Conservation (phyloP, 495 filamentous ascomycete genomes). For the Staphylotrichum longicolle region DNA sequence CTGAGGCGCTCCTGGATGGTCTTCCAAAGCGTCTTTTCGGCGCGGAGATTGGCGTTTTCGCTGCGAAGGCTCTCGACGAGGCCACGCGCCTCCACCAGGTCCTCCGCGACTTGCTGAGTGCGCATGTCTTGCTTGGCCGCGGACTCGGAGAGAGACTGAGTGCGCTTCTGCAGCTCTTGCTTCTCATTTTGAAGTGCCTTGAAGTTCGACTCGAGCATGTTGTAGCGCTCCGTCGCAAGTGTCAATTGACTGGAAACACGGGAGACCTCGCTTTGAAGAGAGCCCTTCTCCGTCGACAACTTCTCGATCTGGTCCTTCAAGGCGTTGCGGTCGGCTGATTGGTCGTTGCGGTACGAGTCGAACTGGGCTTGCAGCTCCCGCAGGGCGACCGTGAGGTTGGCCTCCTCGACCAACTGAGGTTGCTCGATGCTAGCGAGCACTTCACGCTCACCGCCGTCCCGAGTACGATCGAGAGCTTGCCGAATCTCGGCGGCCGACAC, state of each 20-base stretch:
- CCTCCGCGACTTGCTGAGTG: slow-evolving; percentile 89
- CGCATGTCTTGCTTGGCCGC: slow-evolving; percentile 85
- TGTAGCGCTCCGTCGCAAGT: slow-evolving; percentile 75
- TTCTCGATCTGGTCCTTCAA: slow-evolving; percentile 84
- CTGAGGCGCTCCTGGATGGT: slow-evolving; percentile 81
- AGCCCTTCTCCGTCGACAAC: slow-evolving; percentile 74
- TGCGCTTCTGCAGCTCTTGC: slow-evolving; percentile 75
- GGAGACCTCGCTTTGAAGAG: slow-evolving; percentile 74
- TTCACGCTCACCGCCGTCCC: slow-evolving; percentile 46
- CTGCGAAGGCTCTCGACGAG: slow-evolving; percentile 82
- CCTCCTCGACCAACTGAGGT: slow-evolving; percentile 39
- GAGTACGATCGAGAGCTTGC: slow-evolving; percentile 64
- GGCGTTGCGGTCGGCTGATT: slow-evolving; percentile 69
- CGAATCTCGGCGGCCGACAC: slow-evolving; percentile 57
- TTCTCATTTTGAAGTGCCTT: slow-evolving; percentile 80
- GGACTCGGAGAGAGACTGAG: slow-evolving; percentile 68
- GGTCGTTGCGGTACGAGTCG: slow-evolving; percentile 84
- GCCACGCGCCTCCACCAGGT: slow-evolving; percentile 80
- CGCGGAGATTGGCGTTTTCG: slow-evolving; percentile 88
- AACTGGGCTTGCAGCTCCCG: slow-evolving; percentile 87
- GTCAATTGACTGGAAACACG: slow-evolving; percentile 76
- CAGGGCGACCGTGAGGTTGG: slow-evolving; percentile 51
- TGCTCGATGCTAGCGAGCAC: slow-evolving; percentile 54
- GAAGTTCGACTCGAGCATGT: slow-evolving; percentile 88
- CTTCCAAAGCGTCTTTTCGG: slow-evolving; percentile 88